Evolutionary conservation across 208 protist species (phyloP), one percentile per base, ranked within the genome.

Genomic region (Crithidia expoeki): DNA sequence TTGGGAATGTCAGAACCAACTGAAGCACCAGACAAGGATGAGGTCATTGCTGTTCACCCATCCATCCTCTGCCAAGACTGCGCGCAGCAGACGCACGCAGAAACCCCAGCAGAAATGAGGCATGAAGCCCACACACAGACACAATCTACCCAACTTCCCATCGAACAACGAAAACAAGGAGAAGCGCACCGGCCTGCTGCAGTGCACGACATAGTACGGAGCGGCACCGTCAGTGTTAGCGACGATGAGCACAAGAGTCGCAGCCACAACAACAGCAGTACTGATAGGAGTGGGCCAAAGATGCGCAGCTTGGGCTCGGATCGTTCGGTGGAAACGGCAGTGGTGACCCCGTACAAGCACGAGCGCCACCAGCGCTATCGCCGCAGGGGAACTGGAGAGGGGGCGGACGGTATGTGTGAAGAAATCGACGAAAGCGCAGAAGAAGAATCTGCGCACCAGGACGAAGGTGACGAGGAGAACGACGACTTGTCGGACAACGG

Each of bases 331-430:
- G 58, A 44, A 25, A 73, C 58, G 12, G 49, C 51, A 16, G 68
- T 52, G 4, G 57, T 53, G 19, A 65, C 50, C 19, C 58, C 68
- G 17, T 73, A 60, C 58, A 55, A 46, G 21, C 33, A 52, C 7
- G 47, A 19, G 7, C 42, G 25, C 38, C 68, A 17, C 28, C 38
- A 16, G 28, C 2, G 33, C 7, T 25, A 17, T 6, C 27, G 59
- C 46, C 14, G 52, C 28, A 36, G 53, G n/a, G 3, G 40, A 21
- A 4, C 17, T 51, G 21, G 34, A 30, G 36, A 51, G 9, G 33
- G 23, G 32, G 14, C 10, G 9, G 30, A 32, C n/a, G 10, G 5
- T 32, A 14, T 17, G 4, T 2, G 27, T 30, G n/a, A 59, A 40
- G 56, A 44, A 3, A 46, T 53, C 21, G 44, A 53, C 30, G 4